Conservation (phyloP, 345 rosid species). For the Syzygium jambos region DNA sequence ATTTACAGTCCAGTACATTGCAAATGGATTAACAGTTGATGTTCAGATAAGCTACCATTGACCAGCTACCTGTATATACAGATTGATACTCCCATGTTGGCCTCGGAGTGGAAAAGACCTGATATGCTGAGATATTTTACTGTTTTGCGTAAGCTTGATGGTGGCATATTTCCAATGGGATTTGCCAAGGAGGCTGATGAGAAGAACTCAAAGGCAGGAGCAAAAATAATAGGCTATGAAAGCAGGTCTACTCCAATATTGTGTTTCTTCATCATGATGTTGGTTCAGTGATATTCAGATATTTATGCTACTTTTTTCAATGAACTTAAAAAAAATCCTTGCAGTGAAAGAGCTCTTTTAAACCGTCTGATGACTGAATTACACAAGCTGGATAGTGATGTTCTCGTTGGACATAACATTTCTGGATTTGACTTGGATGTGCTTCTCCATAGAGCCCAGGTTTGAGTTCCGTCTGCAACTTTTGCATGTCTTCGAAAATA, state of each 20-base stretch:
- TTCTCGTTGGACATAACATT: slow-evolving; percentile 94
- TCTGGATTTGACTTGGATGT: slow-evolving; percentile 98
- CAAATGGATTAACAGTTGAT: not conserved
- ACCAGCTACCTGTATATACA: slow-evolving; percentile 26
- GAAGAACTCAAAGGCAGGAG: slow-evolving; percentile 72
- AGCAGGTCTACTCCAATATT: slow-evolving; percentile 48
- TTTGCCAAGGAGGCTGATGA: slow-evolving; percentile 77
- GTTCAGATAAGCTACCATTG: not conserved
- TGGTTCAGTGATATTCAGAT: not conserved
- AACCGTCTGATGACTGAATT: slow-evolving; percentile 84
- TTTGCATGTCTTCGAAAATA: not conserved
- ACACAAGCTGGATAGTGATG: slow-evolving; percentile 83
- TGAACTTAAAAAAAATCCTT: slow-evolving; percentile 7
- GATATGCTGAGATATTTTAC: slow-evolving; percentile 81
- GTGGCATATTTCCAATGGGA: slow-evolving; percentile 94
- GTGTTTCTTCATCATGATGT: not conserved
- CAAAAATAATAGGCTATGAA: slow-evolving; percentile 63
- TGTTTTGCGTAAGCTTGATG: slow-evolving; percentile 87
- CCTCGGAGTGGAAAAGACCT: slow-evolving; percentile 78
- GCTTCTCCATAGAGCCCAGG: slow-evolving; percentile 93
- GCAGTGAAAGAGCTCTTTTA: slow-evolving; percentile 92
- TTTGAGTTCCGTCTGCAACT: slow-evolving; percentile 6
- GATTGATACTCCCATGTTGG: slow-evolving; percentile 93
- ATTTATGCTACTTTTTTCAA: not conserved
- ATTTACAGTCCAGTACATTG: slow-evolving; percentile 1